Base-by-base conservation (phyloP, 768 basidiomycete genomes). In the Peribolospora baueri region DNA sequence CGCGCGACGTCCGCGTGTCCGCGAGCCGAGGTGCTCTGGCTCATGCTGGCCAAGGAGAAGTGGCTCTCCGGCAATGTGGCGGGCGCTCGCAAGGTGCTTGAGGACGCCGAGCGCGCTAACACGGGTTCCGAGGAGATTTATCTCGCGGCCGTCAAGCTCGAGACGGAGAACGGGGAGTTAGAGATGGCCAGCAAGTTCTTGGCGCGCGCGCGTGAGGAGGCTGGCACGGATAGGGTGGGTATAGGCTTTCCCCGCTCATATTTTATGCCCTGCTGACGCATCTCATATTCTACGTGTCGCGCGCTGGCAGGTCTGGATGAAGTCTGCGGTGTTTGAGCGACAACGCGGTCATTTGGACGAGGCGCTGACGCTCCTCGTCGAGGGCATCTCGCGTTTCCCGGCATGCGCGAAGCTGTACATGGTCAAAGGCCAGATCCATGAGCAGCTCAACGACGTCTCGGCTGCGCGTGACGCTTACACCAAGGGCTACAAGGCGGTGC, bases 1-100 rank as follows among this genome's bases (percentile, higher is more conserved):
- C 76, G 81, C 41, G 88, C 91, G 0, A 86, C 90, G 37, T 74
- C 81, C 54, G 80, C 87, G 64, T 91, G 87, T 62, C 93, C 91
- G 0, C 85, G 88, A 61, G 90, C 88, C 1, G 91, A 97, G 67
- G 83, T 87, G 0, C 71, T 98, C 5, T 97, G 93, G 93, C 74
- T 97, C 41, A 97, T 97, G 88, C 76, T 81, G 52, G 93, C 91
- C 3, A 98, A 98, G 69, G 91, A 97, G 70, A 84, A 86, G 66
- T 98, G 91, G 91, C 65, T 86, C 11, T 71, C 74, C 8, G 84
- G 84, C 5, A 84, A 97, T 63, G 84, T 97, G 10, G 77, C 80
- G 2, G 82, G 80, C n/a, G 86, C 93, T 2, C 81, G 88, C 42
- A 78, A 80, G 60, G 82, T 91, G 10, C 78, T 97, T 10, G 84